Evolutionary conservation across 148 eudicot species (phyloP).

Genomic region (Chenopodium suecicum): DNA sequence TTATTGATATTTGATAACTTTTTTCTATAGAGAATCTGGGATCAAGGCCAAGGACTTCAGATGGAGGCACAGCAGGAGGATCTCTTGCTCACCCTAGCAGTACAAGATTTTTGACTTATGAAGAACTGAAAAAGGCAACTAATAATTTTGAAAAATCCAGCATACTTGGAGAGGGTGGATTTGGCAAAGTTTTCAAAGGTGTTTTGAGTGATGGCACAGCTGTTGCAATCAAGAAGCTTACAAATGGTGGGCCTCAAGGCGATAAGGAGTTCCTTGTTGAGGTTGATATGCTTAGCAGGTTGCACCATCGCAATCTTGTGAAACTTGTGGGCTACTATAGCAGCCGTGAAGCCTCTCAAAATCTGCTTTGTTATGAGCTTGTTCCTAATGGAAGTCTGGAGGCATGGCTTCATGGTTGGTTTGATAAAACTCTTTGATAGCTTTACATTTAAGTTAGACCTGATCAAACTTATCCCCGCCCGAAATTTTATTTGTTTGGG

Average conservation of each 20-base stretch:
- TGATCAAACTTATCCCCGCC: no score
- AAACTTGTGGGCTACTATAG: conserved; percentile 92
- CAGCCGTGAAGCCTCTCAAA: conserved; percentile 78
- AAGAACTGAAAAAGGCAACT: conserved; percentile 89
- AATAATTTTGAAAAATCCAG: conserved; percentile 77
- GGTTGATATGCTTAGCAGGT: conserved; percentile 96
- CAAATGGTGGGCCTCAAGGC: conserved; percentile 88
- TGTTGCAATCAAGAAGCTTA: conserved; percentile 95
- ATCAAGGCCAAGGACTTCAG: conserved; percentile 56
- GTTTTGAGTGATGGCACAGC: conserved; percentile 81
- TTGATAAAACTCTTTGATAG: conserved; percentile 3
- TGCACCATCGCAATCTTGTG: conserved; percentile 96
- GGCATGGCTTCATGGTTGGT: conserved; percentile 88
- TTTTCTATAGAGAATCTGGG: conserved; percentile 21
- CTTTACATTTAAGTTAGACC: not conserved
- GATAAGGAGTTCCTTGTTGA: conserved; percentile 89
- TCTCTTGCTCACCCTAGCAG: conserved; percentile 86
- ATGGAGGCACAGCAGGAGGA: conserved; percentile 56
- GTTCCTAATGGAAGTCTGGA: conserved; percentile 95
- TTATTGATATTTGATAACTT: not conserved
- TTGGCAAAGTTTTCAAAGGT: conserved; percentile 91
- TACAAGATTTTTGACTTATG: conserved; percentile 78
- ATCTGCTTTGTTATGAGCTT: conserved; percentile 94
- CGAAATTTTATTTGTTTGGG: no score
- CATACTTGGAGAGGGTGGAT: conserved; percentile 95